Evolutionary conservation across 2,329 filamentous ascomycete genomes (phyloP), one percentile per base, ranked within the genome.

Genomic region (Cladosporium oxysporum): DNA sequence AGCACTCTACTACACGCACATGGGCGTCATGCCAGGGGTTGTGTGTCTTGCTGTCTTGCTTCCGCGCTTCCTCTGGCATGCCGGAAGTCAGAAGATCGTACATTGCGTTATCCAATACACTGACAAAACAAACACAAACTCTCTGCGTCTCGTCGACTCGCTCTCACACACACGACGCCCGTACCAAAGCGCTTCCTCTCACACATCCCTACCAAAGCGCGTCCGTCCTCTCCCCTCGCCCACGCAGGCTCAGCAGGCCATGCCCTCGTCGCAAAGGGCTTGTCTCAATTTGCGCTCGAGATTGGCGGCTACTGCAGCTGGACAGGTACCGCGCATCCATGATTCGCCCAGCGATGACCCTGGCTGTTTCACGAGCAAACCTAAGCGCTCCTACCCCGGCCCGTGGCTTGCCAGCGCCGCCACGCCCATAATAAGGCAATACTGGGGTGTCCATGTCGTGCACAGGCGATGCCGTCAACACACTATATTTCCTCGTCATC

Each of bases 241-340:
- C 49, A 53, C 12, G 21, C 49, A 28, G n/a, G 7, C 1, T 8
- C 31, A n/a, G 21, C n/a, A 52, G 49, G 49, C 23, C 49, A 18
- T 53, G 12, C 23, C 23, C 28, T 53, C 49, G 26, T 53, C 49
- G 23, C 28, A 47, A n/a, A 47, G 41, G 41, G 44, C 18, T 61
- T 49, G 41, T 61, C 52, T 55, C 29, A 61, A 61, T 61, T 26
- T 52, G 58, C 47, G 29, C 29, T 33, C 28, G 58, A 52, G 41
- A 50, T 61, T 61, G 44, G 41, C 58, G 58, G 44, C 41, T 61
- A 31, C 44, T 61, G 58, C 58, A 52, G 41, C 52, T 50, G 47
- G 33, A 23, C n/a, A 31, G 41, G 41, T 21, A 47, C 31, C 28
- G 28, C 58, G 18, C 21, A 7, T 6, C 29, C 26, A 44, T 35